Evolutionary conservation across 345 rosid genomes (phyloP), one percentile per base, ranked within the genome.

Genomic region (Carallia brachiata): DNA sequence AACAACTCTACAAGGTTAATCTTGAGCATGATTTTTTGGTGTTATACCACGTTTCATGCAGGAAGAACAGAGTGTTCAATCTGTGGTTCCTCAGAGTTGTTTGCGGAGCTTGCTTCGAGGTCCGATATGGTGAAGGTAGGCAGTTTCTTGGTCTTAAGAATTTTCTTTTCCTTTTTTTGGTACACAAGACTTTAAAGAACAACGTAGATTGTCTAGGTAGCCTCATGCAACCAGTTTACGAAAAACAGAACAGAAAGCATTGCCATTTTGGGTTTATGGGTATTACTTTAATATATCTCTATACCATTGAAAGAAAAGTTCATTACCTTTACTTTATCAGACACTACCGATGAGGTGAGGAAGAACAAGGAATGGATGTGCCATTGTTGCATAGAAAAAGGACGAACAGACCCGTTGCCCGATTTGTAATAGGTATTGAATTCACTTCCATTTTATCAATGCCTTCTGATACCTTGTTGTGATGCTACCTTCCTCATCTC

Each of bases 61-160:
- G 86, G 86, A 70, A 83, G 79, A 71, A 83, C 82, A 0, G 83
- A 83, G 36, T 83, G 86, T 50, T 79, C 83, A 19, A 70, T 75
- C 52, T 83, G 86, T 58, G 83, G 80, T 58, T 79, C 86, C 30
- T 52, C 67, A 57, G 30, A 32, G 86, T 83, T 54, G 83, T 74
- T 6, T 82, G 83, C 32, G 75, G 83, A 15, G 83, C 68, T 55
- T 82, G 86, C 69, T 83, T 82, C 69, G 71, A 62, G 37, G 72
- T 82, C 58, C 71, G 83, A 34, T 82, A 82, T 69, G 86, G 83
- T 18, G 86, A 79, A 80, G 86, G 86, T 82, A 64, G 72, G 77
- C 60, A 30, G 31, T 50, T 48, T 36, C 6, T 36, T 1, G 2
- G 7, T 10, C 9, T 39, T 39, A 39, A 39, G 40, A 37, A 37